Evolutionary conservation across 352 stramenopile species (phyloP).

Genomic region (Pythium pyrilobum): DNA sequence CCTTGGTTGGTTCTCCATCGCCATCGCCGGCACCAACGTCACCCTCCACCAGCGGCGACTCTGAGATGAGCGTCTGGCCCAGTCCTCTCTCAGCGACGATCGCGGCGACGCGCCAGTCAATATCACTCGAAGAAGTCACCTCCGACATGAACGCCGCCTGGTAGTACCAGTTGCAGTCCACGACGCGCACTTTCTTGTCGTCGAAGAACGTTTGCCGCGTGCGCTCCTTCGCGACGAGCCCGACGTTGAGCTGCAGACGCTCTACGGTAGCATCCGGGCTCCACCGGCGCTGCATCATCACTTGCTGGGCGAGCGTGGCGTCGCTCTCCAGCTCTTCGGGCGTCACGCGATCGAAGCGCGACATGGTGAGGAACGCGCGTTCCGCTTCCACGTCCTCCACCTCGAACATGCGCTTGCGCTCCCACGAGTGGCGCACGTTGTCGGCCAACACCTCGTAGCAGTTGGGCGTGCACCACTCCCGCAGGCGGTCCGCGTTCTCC

Average conservation of each 20-base stretch:
- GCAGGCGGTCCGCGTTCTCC: conserved; percentile 1
- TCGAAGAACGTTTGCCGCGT: conserved; percentile 4
- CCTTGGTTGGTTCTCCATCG: background rate
- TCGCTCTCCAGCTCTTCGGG: conserved; percentile 1
- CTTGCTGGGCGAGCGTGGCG: conserved; percentile 10
- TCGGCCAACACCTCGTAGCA: conserved; percentile 11
- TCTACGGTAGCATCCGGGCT: conserved; percentile 9
- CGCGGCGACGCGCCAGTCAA: conserved; percentile 14
- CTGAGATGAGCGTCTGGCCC: conserved; percentile 9
- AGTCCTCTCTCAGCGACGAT: conserved; percentile 12
- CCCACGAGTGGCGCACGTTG: conserved; percentile 13
- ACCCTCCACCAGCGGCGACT: background rate
- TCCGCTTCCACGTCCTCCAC: conserved; percentile 7
- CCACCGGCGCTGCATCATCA: conserved; percentile 12
- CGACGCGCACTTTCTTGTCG: conserved; percentile 10
- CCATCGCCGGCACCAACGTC: background rate
- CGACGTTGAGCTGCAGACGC: conserved; percentile 17
- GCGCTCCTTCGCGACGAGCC: conserved; percentile 6
- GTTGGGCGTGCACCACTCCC: conserved; percentile 12
- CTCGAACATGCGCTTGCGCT: conserved; percentile 10
- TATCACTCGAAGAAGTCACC: conserved; percentile 2
- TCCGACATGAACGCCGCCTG: conserved; percentile 10
- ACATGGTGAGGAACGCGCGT: background rate
- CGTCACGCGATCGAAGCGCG: conserved; percentile 12
- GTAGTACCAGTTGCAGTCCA: conserved; percentile 15